Conservation (phyloP, 805 yeast species). For the Candida chauliodis region DNA sequence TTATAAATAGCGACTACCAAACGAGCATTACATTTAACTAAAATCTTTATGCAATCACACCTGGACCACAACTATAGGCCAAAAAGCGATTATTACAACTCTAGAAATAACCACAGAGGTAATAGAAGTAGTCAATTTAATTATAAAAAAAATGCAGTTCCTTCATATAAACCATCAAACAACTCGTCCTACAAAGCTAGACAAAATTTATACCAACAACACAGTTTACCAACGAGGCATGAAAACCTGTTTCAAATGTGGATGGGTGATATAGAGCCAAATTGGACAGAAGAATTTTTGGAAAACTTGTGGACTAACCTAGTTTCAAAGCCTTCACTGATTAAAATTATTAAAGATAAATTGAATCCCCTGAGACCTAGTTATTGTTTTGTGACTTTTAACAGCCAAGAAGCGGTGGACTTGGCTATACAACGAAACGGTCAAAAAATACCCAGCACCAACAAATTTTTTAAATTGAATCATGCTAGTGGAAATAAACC, state of each 20-base stretch:
- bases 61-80: constrained; percentile 7
- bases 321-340: constrained; percentile 57
- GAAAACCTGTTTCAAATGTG: constrained; percentile 46
- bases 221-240: constrained; percentile 3
- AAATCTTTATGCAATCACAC: constrained; percentile 2
- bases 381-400: constrained; percentile 80
- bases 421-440: constrained; percentile 70
- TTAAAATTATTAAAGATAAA: constrained; percentile 72
- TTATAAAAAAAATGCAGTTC: not conserved
- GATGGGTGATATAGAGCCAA: constrained; percentile 90
- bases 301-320: constrained; percentile 64
- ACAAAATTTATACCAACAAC: constrained; percentile 10
- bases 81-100: constrained; percentile 1
- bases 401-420: constrained; percentile 55
- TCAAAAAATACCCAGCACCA: constrained; percentile 60
- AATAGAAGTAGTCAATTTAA: constrained; percentile 3
- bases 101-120: not conserved
- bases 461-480: constrained; percentile 61
- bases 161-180: constrained; percentile 3
- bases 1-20: not conserved
- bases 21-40: not conserved
- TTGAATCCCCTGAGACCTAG: constrained; percentile 41
- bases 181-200: constrained; percentile 8
- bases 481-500: constrained; percentile 61
- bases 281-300: constrained; percentile 73